Percentiles rank a stretch among this genome's conserved stretches.
Conservation (phyloP, 2,329 filamentous ascomycete species). For the Talaromyces funiculosus region DNA sequence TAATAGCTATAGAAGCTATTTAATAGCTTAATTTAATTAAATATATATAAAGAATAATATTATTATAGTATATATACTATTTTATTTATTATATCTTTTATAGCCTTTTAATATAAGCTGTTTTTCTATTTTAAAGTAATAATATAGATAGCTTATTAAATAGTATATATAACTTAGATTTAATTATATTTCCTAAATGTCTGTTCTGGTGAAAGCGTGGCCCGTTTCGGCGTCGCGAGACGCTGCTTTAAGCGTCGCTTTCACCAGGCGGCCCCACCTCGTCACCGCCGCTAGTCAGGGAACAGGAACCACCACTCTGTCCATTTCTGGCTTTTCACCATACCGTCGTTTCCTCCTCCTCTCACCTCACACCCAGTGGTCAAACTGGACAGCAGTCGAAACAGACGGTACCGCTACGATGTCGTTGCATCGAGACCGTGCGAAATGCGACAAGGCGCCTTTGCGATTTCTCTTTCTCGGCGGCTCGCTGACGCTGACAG, state of each 20-base stretch:
- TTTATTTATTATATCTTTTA: too few species aligned
- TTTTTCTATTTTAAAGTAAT: too few species aligned
- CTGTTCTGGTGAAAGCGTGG: neutral
- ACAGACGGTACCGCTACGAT: neutral
- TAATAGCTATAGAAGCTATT: too few species aligned
- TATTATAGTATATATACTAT: too few species aligned
- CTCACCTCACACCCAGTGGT: neutral
- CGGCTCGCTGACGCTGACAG: neutral
- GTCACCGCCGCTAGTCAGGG: neutral
- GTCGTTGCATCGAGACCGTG: neutral
- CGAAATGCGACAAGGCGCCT: neutral
- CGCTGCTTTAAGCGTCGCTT: slow-evolving; percentile 7
- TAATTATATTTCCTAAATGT: neutral
- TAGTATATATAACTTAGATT: too few species aligned
- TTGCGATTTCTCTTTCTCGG: neutral
- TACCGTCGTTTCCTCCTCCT: neutral
- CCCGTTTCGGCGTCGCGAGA: neutral
- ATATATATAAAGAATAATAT: too few species aligned
- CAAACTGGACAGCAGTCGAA: neutral
- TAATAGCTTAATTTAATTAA: too few species aligned
- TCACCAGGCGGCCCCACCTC: slow-evolving; percentile 5
- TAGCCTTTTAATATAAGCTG: too few species aligned
- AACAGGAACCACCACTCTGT: neutral
- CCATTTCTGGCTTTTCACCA: neutral
- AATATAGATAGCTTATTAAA: too few species aligned